phyloP scores from a whole-genome alignment of 306 rosid species.

The Pterocarpus santalinus region DNA sequence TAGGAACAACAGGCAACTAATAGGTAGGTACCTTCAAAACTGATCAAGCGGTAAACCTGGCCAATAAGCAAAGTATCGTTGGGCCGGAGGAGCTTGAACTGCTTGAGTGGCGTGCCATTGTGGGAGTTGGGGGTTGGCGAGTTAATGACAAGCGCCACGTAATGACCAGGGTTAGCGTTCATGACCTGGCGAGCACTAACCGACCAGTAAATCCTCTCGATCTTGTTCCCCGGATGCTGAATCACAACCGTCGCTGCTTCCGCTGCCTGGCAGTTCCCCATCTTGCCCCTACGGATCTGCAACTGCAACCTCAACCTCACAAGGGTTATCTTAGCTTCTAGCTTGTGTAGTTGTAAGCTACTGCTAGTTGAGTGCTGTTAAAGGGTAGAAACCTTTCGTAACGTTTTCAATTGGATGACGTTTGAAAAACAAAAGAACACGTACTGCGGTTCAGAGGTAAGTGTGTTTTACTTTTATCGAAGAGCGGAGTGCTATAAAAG shows the following conservation, averaged over 20 bases:
- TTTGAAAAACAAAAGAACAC: background rate
- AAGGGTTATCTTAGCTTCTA: background rate
- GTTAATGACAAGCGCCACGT: slow-evolving; percentile 66
- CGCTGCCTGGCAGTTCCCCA: slow-evolving; percentile 94
- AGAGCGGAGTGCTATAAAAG: background rate
- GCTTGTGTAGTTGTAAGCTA: background rate
- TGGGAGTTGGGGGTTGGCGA: slow-evolving; percentile 49
- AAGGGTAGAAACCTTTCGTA: background rate
- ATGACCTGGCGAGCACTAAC: slow-evolving; percentile 69
- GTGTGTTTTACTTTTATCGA: slow-evolving; percentile 9
- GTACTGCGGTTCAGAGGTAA: background rate
- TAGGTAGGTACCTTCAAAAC: slow-evolving; percentile 65
- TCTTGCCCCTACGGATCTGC: slow-evolving; percentile 11
- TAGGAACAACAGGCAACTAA: background rate
- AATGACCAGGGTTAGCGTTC: slow-evolving; percentile 75
- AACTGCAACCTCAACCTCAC: background rate
- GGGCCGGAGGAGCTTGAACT: slow-evolving; percentile 83
- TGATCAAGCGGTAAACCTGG: slow-evolving; percentile 75
- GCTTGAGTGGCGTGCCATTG: slow-evolving; percentile 63
- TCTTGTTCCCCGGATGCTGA: slow-evolving; percentile 65
- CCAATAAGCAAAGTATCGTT: slow-evolving; percentile 75
- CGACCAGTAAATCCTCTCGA: slow-evolving; percentile 77
- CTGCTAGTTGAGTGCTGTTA: background rate
- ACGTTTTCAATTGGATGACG: background rate
- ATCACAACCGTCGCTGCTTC: slow-evolving; percentile 83